Percentiles rank a stretch among this genome's conserved stretches.
Conservation (phyloP, 2,329 filamentous ascomycete genomes). For the Claviceps humidiphila region DNA sequence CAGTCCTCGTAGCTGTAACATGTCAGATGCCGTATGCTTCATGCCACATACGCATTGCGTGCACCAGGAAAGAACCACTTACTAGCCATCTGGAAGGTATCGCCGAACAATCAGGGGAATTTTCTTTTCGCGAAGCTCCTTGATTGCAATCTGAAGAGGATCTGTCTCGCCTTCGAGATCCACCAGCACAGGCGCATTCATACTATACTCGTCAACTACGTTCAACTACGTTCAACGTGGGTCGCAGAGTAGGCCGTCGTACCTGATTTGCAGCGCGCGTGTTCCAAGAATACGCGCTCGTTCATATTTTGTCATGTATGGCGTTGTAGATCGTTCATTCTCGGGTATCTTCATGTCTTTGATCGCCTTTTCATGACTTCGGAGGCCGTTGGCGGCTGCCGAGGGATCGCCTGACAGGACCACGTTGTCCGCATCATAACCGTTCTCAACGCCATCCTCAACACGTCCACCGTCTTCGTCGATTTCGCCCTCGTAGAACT, state of each 20-base stretch:
- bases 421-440: conserved; percentile 45
- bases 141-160: conserved; percentile 91
- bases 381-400: conserved; percentile 41
- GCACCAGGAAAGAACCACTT: conserved; percentile 28
- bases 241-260: conserved; percentile 22
- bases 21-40: conserved; percentile 5
- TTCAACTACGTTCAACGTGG: too few relatives aligned
- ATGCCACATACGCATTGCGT: background rate
- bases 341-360: conserved; percentile 84
- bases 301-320: conserved; percentile 99
- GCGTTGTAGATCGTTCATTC: conserved; percentile 80
- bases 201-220: conserved; percentile 37
- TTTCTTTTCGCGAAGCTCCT: conserved; percentile 97
- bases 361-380: conserved; percentile 40
- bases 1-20: conserved; percentile 84
- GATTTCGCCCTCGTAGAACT: conserved; percentile 43
- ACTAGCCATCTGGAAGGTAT: conserved; percentile 95
- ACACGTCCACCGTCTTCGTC: conserved; percentile 38
- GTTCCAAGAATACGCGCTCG: conserved; percentile 86
- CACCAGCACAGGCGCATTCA: conserved; percentile 94
- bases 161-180: conserved; percentile 97
- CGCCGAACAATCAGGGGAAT: conserved; percentile 89
- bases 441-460: conserved; percentile 37
- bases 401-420: conserved; percentile 49
- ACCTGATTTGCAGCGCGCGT: conserved; percentile 91